Conservation (phyloP, 768 basidiomycete genomes). For the Clavulina sp. region DNA sequence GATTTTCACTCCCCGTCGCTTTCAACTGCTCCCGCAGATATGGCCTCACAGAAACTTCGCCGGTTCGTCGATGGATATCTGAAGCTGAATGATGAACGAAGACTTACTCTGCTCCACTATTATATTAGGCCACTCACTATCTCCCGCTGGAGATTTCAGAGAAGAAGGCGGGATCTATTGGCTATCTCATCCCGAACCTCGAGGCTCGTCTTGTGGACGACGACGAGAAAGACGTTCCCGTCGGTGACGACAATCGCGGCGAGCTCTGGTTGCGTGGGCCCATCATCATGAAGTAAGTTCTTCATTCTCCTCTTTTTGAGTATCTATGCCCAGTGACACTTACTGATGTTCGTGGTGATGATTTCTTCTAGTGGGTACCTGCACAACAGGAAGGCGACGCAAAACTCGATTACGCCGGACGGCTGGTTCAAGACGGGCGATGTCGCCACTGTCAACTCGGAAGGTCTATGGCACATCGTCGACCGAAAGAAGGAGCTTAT, state of each 20-base stretch:
- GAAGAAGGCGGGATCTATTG: conserved; percentile 44
- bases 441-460: conserved; percentile 42
- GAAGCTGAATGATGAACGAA: too few relatives aligned
- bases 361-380: conserved; percentile 43
- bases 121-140: conserved; percentile 35
- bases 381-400: conserved; percentile 53
- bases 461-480: conserved; percentile 61
- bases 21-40: not conserved
- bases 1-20: too few relatives aligned
- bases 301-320: too few relatives aligned
- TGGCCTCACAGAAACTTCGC: not conserved
- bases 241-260: conserved; percentile 35
- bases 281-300: conserved; percentile 53
- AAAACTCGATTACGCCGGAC: conserved; percentile 46
- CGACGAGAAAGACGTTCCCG: conserved; percentile 34
- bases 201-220: conserved; percentile 55
- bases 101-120: too few relatives aligned
- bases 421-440: conserved; percentile 88
- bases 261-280: conserved; percentile 75
- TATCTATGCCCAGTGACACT: not conserved
- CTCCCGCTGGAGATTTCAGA: conserved; percentile 27
- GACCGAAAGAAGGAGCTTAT: conserved; percentile 61
- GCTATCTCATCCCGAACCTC: conserved; percentile 53
- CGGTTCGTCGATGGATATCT: too few relatives aligned
- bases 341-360: too few relatives aligned